A percentile compares a stretch with the other conserved stretches of the same genome.
Evolutionary conservation across 352 stramenopile genomes (phyloP).

Genomic region (Phytophthora foliorum): DNA sequence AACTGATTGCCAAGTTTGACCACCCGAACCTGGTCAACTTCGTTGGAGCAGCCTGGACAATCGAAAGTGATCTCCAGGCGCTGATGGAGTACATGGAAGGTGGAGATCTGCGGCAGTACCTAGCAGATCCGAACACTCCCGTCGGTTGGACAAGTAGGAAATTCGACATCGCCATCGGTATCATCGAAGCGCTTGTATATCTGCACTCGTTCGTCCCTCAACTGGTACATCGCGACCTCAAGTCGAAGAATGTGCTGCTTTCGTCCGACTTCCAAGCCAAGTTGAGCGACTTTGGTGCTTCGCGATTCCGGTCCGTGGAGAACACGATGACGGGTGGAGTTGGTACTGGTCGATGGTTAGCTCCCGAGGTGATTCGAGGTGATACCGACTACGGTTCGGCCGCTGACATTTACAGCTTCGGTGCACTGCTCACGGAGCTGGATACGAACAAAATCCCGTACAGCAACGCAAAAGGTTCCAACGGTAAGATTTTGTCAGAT

Average conservation of each 20-base stretch:
- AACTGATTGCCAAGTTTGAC: conserved; percentile 52
- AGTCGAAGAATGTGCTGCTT: conserved; percentile 59
- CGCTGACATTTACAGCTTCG: conserved; percentile 65
- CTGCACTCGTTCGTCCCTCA: conserved; percentile 48
- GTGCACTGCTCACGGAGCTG: conserved; percentile 52
- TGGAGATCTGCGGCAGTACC: conserved; percentile 47
- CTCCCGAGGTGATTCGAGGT: conserved; percentile 53
- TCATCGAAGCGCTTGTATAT: conserved; percentile 53
- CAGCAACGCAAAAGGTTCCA: conserved; percentile 27
- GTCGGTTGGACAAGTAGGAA: conserved; percentile 31
- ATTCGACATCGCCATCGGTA: conserved; percentile 46
- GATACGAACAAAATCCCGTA: conserved; percentile 63
- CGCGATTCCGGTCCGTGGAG: conserved; percentile 45
- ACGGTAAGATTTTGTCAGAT: conserved; percentile 36
- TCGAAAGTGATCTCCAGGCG: conserved; percentile 52
- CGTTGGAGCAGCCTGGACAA: conserved; percentile 54
- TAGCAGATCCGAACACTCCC: conserved; percentile 2
- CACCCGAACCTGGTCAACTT: conserved; percentile 57
- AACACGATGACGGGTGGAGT: conserved; percentile 49
- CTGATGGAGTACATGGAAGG: conserved; percentile 59
- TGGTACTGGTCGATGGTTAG: conserved; percentile 50
- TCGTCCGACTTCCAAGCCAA: conserved; percentile 41
- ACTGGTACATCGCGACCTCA: conserved; percentile 54
- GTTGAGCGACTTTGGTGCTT: conserved; percentile 59
- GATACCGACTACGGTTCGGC: conserved; percentile 34